A percentile compares a stretch with the other conserved stretches of the same genome.
Conservation (phyloP, 495 filamentous ascomycete genomes). For the Penicillium arizonense region DNA sequence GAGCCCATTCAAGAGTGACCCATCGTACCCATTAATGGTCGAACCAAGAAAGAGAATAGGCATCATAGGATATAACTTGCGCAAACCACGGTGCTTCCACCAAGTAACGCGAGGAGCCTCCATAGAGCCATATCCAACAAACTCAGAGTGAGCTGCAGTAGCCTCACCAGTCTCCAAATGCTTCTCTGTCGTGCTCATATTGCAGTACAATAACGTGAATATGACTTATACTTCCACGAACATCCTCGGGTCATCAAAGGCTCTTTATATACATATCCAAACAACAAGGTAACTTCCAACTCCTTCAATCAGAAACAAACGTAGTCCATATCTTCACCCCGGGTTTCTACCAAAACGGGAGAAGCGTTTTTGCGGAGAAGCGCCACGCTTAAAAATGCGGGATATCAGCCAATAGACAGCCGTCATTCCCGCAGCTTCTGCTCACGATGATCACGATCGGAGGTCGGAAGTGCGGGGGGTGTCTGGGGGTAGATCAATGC, state of each 20-base stretch:
- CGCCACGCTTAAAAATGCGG: constrained; percentile 2
- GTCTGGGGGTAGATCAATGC: neutral
- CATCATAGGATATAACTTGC: constrained; percentile 35
- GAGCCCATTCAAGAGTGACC: constrained; percentile 32
- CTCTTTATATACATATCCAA: constrained; percentile 3
- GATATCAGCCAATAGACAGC: constrained; percentile 4
- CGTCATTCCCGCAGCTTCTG: constrained; percentile 6
- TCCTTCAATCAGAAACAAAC: neutral
- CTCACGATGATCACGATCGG: neutral
- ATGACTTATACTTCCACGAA: no score
- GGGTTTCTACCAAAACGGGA: constrained; percentile 8
- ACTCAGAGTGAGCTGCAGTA: constrained; percentile 1
- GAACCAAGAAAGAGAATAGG: constrained; percentile 29
- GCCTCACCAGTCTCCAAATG: neutral
- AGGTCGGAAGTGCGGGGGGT: neutral
- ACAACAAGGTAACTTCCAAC: neutral
- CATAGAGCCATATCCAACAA: neutral
- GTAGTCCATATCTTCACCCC: constrained; percentile 2
- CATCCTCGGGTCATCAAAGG: neutral
- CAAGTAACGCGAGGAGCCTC: constrained; percentile 17
- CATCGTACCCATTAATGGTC: constrained; percentile 34
- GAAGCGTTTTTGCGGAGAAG: constrained; percentile 4
- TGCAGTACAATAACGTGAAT: no score
- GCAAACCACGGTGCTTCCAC: constrained; percentile 31
- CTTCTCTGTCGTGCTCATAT: neutral